Evolutionary conservation across 345 rosid species (phyloP).

Genomic region (Sonneratia caseolaris): DNA sequence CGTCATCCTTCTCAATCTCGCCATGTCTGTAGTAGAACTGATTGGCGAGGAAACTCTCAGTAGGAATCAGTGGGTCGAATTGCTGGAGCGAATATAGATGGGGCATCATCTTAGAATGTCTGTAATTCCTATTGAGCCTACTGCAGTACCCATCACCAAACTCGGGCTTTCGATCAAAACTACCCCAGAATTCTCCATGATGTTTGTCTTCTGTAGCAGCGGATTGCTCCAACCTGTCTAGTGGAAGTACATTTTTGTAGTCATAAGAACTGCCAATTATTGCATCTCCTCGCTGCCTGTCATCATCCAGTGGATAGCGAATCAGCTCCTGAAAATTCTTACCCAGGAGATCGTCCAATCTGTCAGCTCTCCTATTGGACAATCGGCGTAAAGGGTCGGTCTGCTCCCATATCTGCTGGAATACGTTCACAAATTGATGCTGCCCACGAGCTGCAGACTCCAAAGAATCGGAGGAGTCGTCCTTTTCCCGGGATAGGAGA

Average conservation of each 20-base stretch:
- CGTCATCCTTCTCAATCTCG: conserved; percentile 13
- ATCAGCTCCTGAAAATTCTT: conserved; percentile 1
- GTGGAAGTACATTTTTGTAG: not conserved
- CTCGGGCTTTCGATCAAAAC: conserved; percentile 5
- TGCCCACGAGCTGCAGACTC: conserved; percentile 2
- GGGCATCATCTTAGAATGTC: conserved; percentile 9
- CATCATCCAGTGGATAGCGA: not conserved
- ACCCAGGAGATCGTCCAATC: conserved; percentile 2
- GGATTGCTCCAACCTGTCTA: not conserved
- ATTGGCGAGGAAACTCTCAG: conserved; percentile 5
- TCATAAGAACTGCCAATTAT: not conserved
- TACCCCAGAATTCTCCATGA: conserved; percentile 2
- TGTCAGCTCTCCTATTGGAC: not conserved
- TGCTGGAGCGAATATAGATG: not conserved
- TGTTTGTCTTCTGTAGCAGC: conserved; percentile 1
- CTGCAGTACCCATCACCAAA: conserved; percentile 6
- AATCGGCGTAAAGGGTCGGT: conserved; percentile 22
- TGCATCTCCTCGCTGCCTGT: conserved; percentile 1
- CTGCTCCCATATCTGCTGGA: conserved; percentile 15
- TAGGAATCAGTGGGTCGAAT: conserved; percentile 10
- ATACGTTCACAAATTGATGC: conserved; percentile 13
- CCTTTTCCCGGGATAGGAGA: conserved; percentile 7
- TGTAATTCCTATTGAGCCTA: not conserved
- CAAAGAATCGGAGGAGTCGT: conserved; percentile 7
- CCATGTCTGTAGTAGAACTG: conserved; percentile 9